Percentiles rank a stretch among this genome's conserved stretches.
Evolutionary conservation across 345 rosid species (phyloP).

Genomic region (Aurinia saxatilis): DNA sequence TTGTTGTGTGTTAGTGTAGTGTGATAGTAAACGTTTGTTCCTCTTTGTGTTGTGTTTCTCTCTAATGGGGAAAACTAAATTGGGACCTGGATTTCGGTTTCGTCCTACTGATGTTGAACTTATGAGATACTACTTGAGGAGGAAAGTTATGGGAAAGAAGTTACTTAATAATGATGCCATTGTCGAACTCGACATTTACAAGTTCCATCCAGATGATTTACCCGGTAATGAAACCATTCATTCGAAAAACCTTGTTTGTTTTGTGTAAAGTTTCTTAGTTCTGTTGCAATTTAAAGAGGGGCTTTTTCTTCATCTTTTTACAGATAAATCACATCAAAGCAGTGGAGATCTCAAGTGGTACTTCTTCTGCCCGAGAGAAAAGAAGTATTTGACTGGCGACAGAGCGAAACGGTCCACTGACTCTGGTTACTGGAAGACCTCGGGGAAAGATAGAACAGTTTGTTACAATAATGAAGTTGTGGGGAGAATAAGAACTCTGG

Average conservation of each 20-base stretch:
- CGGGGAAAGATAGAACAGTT: conserved; percentile 65
- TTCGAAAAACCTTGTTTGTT: background rate
- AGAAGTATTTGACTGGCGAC: conserved; percentile 45
- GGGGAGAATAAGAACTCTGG: conserved; percentile 59
- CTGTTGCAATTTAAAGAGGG: background rate
- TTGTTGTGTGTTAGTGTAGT: background rate
- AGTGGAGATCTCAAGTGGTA: conserved; percentile 70
- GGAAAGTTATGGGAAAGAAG: conserved; percentile 51
- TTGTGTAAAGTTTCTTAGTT: background rate
- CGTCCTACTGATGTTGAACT: conserved; percentile 80
- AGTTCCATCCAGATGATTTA: conserved; percentile 63
- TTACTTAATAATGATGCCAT: conserved; percentile 32
- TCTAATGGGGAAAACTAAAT: conserved; percentile 33
- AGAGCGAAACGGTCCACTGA: conserved; percentile 43
- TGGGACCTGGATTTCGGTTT: conserved; percentile 72
- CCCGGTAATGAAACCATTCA: conserved; percentile 34
- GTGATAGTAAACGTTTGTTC: background rate
- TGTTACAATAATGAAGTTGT: conserved; percentile 28
- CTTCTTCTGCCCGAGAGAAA: conserved; percentile 68
- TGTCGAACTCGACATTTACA: conserved; percentile 54
- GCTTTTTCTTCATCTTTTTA: background rate
- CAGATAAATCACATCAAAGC: conserved; percentile 34
- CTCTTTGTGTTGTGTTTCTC: background rate
- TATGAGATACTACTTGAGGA: conserved; percentile 55
- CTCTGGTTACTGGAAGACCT: conserved; percentile 67